Evolutionary conservation across 2,329 filamentous ascomycete genomes (phyloP).

Genomic region (Aspergillus candidus): DNA sequence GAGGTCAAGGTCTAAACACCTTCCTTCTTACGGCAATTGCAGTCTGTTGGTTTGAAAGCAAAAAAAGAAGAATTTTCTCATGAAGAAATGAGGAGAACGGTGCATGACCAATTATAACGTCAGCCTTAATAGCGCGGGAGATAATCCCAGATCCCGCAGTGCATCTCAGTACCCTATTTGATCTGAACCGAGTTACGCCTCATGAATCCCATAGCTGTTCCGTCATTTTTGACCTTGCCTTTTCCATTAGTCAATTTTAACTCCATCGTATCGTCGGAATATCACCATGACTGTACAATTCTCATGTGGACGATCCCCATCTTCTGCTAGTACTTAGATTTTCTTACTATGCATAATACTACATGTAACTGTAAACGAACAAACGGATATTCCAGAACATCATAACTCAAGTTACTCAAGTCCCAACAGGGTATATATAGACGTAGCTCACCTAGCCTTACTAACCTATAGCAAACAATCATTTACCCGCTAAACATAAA

Average conservation of each 20-base stretch:
- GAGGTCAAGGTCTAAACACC: constrained; percentile 78
- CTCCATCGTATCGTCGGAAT: too few species aligned
- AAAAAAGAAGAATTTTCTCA: constrained; percentile 3
- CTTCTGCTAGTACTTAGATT: constrained; percentile 2
- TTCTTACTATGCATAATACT: neutral
- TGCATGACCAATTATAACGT: too few species aligned
- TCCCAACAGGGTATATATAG: neutral
- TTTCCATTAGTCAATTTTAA: too few species aligned
- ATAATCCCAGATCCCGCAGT: too few species aligned
- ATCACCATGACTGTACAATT: too few species aligned
- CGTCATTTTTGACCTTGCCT: constrained; percentile 3
- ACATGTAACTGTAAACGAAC: too few species aligned
- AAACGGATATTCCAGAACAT: too few species aligned
- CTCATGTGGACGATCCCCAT: too few species aligned
- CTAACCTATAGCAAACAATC: too few species aligned
- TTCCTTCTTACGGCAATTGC: constrained; percentile 11
- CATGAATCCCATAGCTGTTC: constrained; percentile 31
- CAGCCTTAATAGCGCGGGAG: too few species aligned
- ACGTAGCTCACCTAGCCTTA: neutral
- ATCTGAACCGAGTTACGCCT: constrained; percentile 28
- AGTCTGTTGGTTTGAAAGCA: constrained; percentile 19
- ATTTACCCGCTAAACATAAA: too few species aligned
- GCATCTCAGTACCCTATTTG: constrained; percentile 24
- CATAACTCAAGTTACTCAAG: too few species aligned
- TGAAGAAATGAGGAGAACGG: constrained; percentile 11